Evolutionary conservation across 2,329 filamentous ascomycete genomes (phyloP).

Genomic region (Incumbomyces delicatus): DNA sequence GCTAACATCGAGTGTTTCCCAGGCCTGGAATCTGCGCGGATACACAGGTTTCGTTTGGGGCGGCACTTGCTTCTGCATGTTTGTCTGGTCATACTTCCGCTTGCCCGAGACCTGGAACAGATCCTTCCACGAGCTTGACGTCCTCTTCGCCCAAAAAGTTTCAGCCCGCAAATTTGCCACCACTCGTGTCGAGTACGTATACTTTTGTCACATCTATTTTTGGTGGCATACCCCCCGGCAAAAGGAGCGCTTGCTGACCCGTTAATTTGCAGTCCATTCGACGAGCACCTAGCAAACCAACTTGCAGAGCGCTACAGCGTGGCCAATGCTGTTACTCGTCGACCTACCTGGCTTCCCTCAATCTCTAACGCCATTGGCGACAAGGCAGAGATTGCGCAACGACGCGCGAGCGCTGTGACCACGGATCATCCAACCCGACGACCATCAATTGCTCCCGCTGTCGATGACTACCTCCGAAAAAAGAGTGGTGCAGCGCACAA

Average conservation of each 20-base stretch:
- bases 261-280: not conserved
- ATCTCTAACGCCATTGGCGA: conserved; percentile 10
- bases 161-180: conserved; percentile 9
- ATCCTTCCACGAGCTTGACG: conserved; percentile 10
- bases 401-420: not conserved
- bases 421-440: conserved; percentile 1
- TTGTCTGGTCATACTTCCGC: conserved; percentile 23
- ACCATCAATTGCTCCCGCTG: conserved; percentile 8
- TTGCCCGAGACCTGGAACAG: conserved; percentile 14
- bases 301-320: conserved; percentile 10
- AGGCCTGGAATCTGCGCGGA: conserved; percentile 23
- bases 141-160: conserved; percentile 8
- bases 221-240: too few species aligned
- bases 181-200: not conserved
- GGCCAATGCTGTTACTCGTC: not conserved
- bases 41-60: conserved; percentile 27
- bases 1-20: not conserved
- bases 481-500: too few species aligned
- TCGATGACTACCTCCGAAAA: conserved; percentile 7
- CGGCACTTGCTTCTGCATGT: conserved; percentile 19
- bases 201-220: too few species aligned
- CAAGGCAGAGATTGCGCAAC: conserved; percentile 8
- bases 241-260: too few species aligned
- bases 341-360: conserved; percentile 10
- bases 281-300: conserved; percentile 10